Evolutionary conservation across 2,329 filamentous ascomycete species (phyloP).

Genomic region (Aspergillus aculeatus): DNA sequence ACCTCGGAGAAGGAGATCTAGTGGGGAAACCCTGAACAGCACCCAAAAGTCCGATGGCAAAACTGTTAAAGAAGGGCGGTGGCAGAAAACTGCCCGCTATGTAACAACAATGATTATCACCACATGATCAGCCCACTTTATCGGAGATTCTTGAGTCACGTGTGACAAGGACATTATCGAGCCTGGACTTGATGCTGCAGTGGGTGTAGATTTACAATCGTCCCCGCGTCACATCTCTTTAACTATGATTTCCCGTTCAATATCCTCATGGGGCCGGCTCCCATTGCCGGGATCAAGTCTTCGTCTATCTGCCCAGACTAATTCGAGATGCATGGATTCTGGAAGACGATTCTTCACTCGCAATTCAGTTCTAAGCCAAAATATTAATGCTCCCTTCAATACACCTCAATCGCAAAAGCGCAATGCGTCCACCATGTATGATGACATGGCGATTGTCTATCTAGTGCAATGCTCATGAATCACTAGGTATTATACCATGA

Average conservation of each 20-base stretch:
- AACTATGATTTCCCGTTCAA: constrained; percentile 31
- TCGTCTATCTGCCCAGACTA: constrained; percentile 14
- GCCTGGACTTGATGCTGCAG: constrained; percentile 4
- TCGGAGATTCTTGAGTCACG: constrained; percentile 17
- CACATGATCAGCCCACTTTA: not conserved
- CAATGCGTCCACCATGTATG: constrained; percentile 60
- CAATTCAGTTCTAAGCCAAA: constrained; percentile 29
- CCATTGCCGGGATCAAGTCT: constrained; percentile 14
- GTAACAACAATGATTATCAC: not conserved
- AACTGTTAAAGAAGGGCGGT: not conserved
- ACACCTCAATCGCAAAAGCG: constrained; percentile 42
- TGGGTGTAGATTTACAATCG: constrained; percentile 9
- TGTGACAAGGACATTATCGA: constrained; percentile 14
- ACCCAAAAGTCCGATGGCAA: not conserved
- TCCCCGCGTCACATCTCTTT: constrained; percentile 16
- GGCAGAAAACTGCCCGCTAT: not conserved
- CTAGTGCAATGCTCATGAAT: constrained; percentile 10
- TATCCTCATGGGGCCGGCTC: constrained; percentile 26
- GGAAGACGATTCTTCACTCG: constrained; percentile 36
- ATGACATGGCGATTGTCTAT: constrained; percentile 29
- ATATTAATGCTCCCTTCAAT: constrained; percentile 34
- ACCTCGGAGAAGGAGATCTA: not conserved
- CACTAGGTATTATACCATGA: constrained; percentile 62
- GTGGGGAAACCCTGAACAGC: not conserved
- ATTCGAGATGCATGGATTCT: constrained; percentile 19